phyloP scores from a whole-genome alignment of 2,329 filamentous ascomycete genomes.

The Waltergamsia citrina region DNA sequence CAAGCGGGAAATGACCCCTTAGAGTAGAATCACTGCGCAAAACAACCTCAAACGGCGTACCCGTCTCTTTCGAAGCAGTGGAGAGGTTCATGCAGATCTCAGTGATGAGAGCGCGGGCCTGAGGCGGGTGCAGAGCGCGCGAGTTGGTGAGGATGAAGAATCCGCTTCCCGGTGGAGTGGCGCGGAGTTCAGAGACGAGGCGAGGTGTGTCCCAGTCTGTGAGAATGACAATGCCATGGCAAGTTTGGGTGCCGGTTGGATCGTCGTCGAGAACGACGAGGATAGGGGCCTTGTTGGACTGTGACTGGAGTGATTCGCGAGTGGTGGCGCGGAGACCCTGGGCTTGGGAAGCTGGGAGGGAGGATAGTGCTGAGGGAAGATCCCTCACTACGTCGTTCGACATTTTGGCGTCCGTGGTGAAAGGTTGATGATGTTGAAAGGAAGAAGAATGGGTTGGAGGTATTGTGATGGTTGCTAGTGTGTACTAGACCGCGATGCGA shows the following conservation, averaged over 20 bases:
- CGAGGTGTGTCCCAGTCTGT: slow-evolving; percentile 40
- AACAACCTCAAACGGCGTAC: slow-evolving; percentile 40
- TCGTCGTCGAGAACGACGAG: slow-evolving; percentile 42
- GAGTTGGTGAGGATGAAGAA: slow-evolving; percentile 55
- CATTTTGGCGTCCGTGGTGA: too few relatives aligned
- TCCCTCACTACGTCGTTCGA: too few relatives aligned
- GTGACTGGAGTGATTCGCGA: too few relatives aligned
- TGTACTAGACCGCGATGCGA: too few relatives aligned
- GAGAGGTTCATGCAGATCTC: slow-evolving; percentile 41
- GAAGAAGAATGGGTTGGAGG: too few relatives aligned
- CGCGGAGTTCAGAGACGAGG: slow-evolving; percentile 31
- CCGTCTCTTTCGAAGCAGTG: slow-evolving; percentile 26
- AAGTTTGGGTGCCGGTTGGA: slow-evolving; percentile 48
- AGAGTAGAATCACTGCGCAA: slow-evolving; percentile 47
- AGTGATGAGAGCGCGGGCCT: slow-evolving; percentile 35
- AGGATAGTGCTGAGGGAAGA: too few relatives aligned
- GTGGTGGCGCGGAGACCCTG: too few relatives aligned
- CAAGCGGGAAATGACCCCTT: slow-evolving; percentile 46
- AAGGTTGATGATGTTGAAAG: too few relatives aligned
- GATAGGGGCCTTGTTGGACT: too few relatives aligned
- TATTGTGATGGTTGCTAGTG: too few relatives aligned
- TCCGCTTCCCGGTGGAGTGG: slow-evolving; percentile 24
- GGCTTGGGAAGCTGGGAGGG: too few relatives aligned
- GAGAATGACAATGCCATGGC: slow-evolving; percentile 37
- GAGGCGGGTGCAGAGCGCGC: slow-evolving; percentile 38